Evolutionary conservation across 768 basidiomycete genomes (phyloP).

Genomic region (Krasilnikovozyma curviuscula): DNA sequence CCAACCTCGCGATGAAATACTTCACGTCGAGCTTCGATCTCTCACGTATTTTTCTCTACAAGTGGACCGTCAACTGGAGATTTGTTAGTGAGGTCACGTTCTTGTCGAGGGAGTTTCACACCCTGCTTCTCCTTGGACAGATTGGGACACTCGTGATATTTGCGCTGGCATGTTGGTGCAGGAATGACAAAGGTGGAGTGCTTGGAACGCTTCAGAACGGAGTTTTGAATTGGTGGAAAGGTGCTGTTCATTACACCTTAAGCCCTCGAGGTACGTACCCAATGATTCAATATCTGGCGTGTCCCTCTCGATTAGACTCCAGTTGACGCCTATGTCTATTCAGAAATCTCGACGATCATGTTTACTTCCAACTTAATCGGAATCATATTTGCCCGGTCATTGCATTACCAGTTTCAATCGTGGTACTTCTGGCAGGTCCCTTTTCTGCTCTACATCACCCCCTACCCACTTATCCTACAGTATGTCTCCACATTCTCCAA

Average conservation of each 20-base stretch:
- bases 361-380: constrained; percentile 87
- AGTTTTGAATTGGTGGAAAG: constrained; percentile 32
- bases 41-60: constrained; percentile 68
- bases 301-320: neutral
- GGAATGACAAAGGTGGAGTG: constrained; percentile 44
- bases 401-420: constrained; percentile 95
- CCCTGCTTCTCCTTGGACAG: constrained; percentile 47
- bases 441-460: constrained; percentile 56
- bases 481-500: constrained; percentile 19
- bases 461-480: constrained; percentile 44
- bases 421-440: constrained; percentile 92
- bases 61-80: constrained; percentile 98
- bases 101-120: constrained; percentile 43
- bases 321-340: neutral
- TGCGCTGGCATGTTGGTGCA: constrained; percentile 58
- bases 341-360: constrained; percentile 60
- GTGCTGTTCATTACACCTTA: neutral
- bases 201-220: constrained; percentile 38
- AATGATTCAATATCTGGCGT: neutral
- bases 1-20: constrained; percentile 36
- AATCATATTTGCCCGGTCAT: constrained; percentile 71
- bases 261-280: neutral
- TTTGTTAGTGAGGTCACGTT: constrained; percentile 62
- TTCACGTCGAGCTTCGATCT: constrained; percentile 64
- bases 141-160: constrained; percentile 41